Evolutionary conservation across 768 basidiomycete genomes (phyloP), one percentile per base, ranked within the genome.

Genomic region (Tephrocybe sp.): DNA sequence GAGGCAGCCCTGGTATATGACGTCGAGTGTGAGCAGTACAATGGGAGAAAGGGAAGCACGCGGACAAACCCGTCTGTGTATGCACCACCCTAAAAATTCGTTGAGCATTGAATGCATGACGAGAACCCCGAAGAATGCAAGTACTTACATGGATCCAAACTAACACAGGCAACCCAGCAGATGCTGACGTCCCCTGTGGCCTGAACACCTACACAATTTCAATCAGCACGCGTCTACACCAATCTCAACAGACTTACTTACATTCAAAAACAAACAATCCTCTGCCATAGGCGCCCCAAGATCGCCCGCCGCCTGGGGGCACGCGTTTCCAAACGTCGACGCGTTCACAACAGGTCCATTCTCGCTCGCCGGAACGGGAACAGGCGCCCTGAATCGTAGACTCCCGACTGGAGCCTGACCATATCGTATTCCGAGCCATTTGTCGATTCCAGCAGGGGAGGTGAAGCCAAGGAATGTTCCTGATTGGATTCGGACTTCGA

Each of bases 401-500:
- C 59, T 32, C 1, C 82, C 83, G 0, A 80, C 55, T 0, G 85
- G 85, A 1, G 83, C 71, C 51, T 75, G 64, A 4, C 81, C 84
- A 49, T 70, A 87, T 0, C 78, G 84, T 27, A 87, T 75, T 2
- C 83, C 84, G 11, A 84, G 69, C 76, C 82, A 87, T 59, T 71
- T 69, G 42, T 84, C 78, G 9, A 75, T 74, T 8, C 73, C 75
- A 39, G 76, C 75, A 0, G 65, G 39, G 11, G 69, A 71, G 7
- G 66, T 49, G 4, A 76, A 53, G 8, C 81, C 82, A 2, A 71
- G 73, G 52, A 81, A 81, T 0, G 64, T 70, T 4, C 82, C 82
- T 6, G 68, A 72, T 9, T 61, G 67, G 8, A 78, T 56, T 5
- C 46, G 52, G 13, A 80, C 66, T 15, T 77, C 71, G 18, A 75